Percentiles rank a stretch among this genome's conserved stretches.
These are phyloP conservation scores for Naganishia friedmannii DNA, from an alignment of 768 basidiomycete genomes.

Conservation along the genomic window DNA sequence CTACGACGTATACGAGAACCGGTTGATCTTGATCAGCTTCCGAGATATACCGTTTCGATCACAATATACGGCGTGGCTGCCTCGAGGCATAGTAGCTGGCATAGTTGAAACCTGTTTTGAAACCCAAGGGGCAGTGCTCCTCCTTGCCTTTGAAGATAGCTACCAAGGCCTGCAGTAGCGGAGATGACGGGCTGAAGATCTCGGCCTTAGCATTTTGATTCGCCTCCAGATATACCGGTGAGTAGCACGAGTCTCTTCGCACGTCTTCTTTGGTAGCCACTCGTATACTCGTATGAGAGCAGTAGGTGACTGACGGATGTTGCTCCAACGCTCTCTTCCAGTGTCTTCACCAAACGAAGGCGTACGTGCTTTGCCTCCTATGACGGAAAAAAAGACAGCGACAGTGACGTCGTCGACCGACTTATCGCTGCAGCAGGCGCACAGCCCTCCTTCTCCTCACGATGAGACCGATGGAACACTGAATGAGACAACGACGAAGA, in stretches of 20 bases:
- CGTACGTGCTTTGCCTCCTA: neutral
- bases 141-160: neutral
- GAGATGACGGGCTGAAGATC: neutral
- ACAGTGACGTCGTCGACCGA: neutral
- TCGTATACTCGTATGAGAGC: too few species aligned
- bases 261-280: too few species aligned
- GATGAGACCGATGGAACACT: neutral
- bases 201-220: neutral
- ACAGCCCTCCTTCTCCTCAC: neutral
- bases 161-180: neutral
- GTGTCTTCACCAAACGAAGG: too few species aligned
- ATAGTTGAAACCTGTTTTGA: neutral
- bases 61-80: neutral
- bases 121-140: neutral
- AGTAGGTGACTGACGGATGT: too few species aligned
- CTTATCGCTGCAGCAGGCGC: neutral
- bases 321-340: too few species aligned
- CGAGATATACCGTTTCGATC: slow-evolving; percentile 5
- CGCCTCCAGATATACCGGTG: neutral
- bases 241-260: neutral
- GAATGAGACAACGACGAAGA: neutral
- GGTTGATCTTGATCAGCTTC: slow-evolving; percentile 2
- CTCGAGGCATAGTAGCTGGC: neutral
- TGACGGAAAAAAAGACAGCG: neutral
- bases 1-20: neutral